Evolutionary conservation across 495 filamentous ascomycete species (phyloP).

Genomic region (Xylaria intraflava): DNA sequence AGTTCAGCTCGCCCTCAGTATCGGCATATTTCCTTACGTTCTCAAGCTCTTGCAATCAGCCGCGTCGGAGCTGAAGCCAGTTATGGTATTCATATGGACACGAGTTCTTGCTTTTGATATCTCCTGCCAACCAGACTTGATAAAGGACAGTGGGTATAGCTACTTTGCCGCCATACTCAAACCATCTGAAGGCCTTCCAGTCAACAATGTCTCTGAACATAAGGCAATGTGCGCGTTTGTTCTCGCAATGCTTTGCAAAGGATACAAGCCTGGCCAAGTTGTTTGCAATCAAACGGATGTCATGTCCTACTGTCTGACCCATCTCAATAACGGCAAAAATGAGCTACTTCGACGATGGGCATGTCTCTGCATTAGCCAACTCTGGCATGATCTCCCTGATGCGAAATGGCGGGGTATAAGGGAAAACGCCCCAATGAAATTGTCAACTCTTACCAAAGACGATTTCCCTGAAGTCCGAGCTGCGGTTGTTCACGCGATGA

Average conservation of each 20-base stretch:
- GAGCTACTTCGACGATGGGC: constrained; percentile 92
- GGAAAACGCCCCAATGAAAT: constrained; percentile 66
- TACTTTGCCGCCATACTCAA: constrained; percentile 92
- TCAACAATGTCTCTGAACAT: constrained; percentile 81
- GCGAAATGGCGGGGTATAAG: constrained; percentile 92
- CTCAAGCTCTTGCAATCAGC: constrained; percentile 93
- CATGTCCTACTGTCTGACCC: constrained; percentile 73
- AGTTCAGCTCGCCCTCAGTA: constrained; percentile 90
- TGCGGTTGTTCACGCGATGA: constrained; percentile 87
- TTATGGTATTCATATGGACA: constrained; percentile 99
- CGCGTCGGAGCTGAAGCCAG: constrained; percentile 88
- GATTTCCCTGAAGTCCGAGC: constrained; percentile 90
- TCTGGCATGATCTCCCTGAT: constrained; percentile 85
- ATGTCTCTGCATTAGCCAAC: constrained; percentile 89
- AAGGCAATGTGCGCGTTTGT: constrained; percentile 99
- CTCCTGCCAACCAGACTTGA: constrained; percentile 81
- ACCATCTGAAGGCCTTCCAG: constrained; percentile 71
- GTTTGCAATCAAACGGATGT: constrained; percentile 81
- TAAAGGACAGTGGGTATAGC: constrained; percentile 94
- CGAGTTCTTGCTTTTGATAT: constrained; percentile 92
- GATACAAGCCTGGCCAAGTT: constrained; percentile 80
- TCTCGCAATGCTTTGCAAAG: constrained; percentile 91
- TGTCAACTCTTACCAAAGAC: constrained; percentile 78
- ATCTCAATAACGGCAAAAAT: constrained; percentile 79
- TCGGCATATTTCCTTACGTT: constrained; percentile 98